Evolutionary conservation across 2,329 filamentous ascomycete genomes (phyloP), one percentile per base, ranked within the genome.

Genomic region (Cladosporium sphaerospermum): DNA sequence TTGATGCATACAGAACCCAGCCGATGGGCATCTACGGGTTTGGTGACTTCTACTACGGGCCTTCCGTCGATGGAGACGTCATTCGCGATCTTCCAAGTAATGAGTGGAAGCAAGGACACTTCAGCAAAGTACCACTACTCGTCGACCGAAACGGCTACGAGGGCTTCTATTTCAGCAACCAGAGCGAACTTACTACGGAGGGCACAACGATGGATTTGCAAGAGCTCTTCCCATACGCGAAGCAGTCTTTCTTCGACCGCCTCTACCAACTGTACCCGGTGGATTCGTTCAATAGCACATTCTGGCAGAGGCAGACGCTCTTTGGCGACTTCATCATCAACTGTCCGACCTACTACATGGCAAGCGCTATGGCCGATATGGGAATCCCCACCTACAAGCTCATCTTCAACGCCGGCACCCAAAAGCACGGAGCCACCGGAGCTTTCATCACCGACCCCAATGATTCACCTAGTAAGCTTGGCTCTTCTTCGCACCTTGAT

Each of bases 281-380:
- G 1, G 53, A 53, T 2, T 56, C 60, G 8, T 70, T 61, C 59
- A 70, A 71, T 45, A 65, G 62, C 7, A 70, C 66, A 3, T 67
- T 71, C 54, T 72, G 60, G 56, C 69, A 70, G 52, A 61, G 70
- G 3, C 60, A 66, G 45, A 62, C 63, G 1, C 67, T 67, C 60
- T 75, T 73, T 51, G 71, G 72, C 3, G 72, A 75, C 56, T 73
- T 70, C 54, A 71, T 74, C 36, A 73, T 75, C 57, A 67, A 65
- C 47, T 73, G 71, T 49, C 54, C 51, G 2, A 56, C 54, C 1
- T 71, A 72, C 59, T 73, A 69, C 65, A 67, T 71, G 45, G 69
- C 69, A 2, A 62, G 61, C 11, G 50, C 50, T 2, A 53, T 41
- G 28, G 28, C 14, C 36, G 50, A 53, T 28, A 19, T 8, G 14